Evolutionary conservation across 1,284 basidiomycete species (phyloP), one percentile per base, ranked within the genome.

Genomic region (Cystobasidium sp.): DNA sequence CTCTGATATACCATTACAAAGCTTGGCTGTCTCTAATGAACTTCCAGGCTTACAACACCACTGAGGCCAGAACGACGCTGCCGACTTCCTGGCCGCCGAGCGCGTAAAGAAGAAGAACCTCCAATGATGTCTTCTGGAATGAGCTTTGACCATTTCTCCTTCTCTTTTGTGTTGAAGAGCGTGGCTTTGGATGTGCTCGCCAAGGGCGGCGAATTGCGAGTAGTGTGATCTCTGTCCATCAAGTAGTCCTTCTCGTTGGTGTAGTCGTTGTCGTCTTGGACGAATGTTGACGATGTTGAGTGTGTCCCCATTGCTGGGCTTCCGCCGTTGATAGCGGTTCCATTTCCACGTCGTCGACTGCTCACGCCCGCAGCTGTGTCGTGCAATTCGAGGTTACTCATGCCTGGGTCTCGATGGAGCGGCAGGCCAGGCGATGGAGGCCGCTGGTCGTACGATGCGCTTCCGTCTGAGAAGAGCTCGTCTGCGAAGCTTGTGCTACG

Each of bases 351-450:
- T 41, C 69, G 24, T 20, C 69, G 43, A 41, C 46, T 63, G 61
- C 61, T 63, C 61, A 63, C 61, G 61, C 58, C 69, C 18, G 53
- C 52, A 44, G 51, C 51, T 16, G 52, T 58, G 37, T 66, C 70
- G 31, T 73, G 70, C 56, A 73, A 41, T 14, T 73, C 70, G 37
- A 73, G 51, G 55, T 73, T 73, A 52, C 70, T 73, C 70, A 73
- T 73, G 61, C 69, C 56, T 37, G 70, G 46, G 49, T 73, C 70
- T 22, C 70, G 49, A 43, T 73, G 70, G 22, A 73, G 43, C 22
- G 70, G 70, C 70, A 73, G 47, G 37, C 70, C 70, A 18, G 70
- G 70, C 46, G 70, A 73, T 6, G 70, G 63, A 3, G 70, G 70
- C n/a, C 70, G 49, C 8, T 24, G 22, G 22, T 41, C 16, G 22